These are phyloP conservation scores for Diutina catenulata DNA, from an alignment of 1,139 yeast genomes.

Conservation along the genomic window DNA sequence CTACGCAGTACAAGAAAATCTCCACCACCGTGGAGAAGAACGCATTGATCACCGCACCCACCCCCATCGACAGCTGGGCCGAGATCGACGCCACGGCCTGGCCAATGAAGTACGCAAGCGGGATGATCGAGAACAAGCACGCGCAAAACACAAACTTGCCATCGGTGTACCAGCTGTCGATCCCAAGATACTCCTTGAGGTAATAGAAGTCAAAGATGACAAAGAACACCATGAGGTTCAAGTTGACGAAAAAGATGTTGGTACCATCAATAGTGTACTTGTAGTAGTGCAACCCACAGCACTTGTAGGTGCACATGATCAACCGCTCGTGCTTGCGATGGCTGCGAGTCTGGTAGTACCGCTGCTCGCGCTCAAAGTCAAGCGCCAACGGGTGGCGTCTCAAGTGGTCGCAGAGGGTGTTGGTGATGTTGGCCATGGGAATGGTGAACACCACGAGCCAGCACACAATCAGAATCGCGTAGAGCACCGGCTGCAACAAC, in stretches of 20 bases:
- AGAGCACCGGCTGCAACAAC: constrained; percentile 56
- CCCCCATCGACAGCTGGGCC: constrained; percentile 98
- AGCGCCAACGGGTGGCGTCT: constrained; percentile 87
- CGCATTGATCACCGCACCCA: constrained; percentile 97
- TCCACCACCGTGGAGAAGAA: constrained; percentile 95
- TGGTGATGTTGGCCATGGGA: constrained; percentile 77
- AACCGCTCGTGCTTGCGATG: constrained; percentile 26
- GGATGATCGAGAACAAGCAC: constrained; percentile 77
- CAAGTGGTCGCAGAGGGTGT: constrained; percentile 54
- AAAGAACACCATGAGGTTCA: constrained; percentile 67
- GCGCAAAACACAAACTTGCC: constrained; percentile 56
- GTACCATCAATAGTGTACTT: constrained; percentile 96
- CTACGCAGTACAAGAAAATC: constrained; percentile 84
- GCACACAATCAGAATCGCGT: constrained; percentile 44
- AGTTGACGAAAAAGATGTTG: constrained; percentile 80
- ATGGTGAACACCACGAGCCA: constrained; percentile 86
- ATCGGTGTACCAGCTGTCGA: constrained; percentile 43
- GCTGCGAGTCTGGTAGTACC: constrained; percentile 26
- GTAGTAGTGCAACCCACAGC: constrained; percentile 85
- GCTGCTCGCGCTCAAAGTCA: constrained; percentile 50
- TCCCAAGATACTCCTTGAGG: constrained; percentile 38
- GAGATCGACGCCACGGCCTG: constrained; percentile 98
- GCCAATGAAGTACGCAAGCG: constrained; percentile 93
- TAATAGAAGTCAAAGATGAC: constrained; percentile 72
- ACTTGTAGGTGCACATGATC: constrained; percentile 78